Base-by-base conservation (phyloP, 78 protist species). In the Dictyostelium brefeldianum region DNA sequence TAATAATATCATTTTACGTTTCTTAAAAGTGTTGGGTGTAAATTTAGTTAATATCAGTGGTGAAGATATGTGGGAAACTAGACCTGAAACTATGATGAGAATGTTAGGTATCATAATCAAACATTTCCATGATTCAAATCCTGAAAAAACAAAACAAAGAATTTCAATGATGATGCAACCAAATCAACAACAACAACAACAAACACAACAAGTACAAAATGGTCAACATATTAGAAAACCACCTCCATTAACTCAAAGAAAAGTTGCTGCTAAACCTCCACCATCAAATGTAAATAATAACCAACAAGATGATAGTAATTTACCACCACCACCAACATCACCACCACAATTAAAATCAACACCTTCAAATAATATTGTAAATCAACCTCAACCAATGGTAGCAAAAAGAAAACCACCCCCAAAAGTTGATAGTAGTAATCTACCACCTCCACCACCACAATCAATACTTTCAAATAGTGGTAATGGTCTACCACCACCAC, bases 11-110 rank as follows among this genome's bases (percentile, higher is more conserved):
- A 85, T 85, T 31, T 48, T 85, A 41, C 71, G 92, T 59, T 85
- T 75, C 80, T 51, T 85, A 31, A 85, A 85, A 43, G 92, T 85
- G 0, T 36, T 85, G 1, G 92, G 92, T 62, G 92, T 85, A 5
- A 75, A 70, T 85, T 71, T 85, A 22, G 92, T 85, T 25, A 85
- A 85, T 75, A 85, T 85, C 46, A 43, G 18, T 57, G 92, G 92
- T 75, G 92, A 85, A 47, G 92, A 85, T 59, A 18, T 85, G 54
- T 85, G 92, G 92, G 92, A 85, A 29, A n/a, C 92, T 15, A 73
- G 92, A 62, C 92, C 81, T 3, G 92, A 85, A 15, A 85, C 92
- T 3, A 85, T 85, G 92, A 85, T 85, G 92, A 74, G 92, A 75
- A 85, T 75, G 1, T 20, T 73, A 7, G 92, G 92, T 59, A 85